A percentile compares a stretch with the other conserved stretches of the same genome.
These are phyloP conservation scores for Metarhizium sp. DNA, from an alignment of 2,329 filamentous ascomycete species.

Conservation along the genomic window DNA sequence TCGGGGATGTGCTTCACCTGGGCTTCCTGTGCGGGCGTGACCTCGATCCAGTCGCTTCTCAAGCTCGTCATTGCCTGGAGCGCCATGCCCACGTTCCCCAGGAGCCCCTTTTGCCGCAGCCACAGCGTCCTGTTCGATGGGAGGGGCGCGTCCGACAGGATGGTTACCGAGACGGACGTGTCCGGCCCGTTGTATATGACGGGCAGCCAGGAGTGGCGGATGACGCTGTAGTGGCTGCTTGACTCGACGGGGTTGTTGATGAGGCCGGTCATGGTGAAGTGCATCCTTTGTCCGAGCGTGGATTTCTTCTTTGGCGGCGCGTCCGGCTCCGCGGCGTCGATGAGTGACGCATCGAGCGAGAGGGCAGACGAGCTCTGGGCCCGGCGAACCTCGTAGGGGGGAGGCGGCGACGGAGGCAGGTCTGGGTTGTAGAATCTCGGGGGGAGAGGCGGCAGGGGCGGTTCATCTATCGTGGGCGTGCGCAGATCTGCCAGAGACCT, in stretches of 20 bases:
- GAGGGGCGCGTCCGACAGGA: conserved; percentile 50
- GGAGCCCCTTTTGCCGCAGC: conserved; percentile 60
- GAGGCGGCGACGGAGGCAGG: background rate
- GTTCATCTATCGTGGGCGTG: background rate
- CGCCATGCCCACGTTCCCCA: conserved; percentile 59
- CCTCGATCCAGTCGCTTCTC: conserved; percentile 54
- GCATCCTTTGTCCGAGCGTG: conserved; percentile 43
- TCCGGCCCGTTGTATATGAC: conserved; percentile 57
- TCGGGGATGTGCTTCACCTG: conserved; percentile 38
- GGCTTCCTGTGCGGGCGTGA: conserved; percentile 48
- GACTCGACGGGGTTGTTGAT: conserved; percentile 55
- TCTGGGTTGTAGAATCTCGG: background rate
- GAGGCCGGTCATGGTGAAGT: conserved; percentile 57
- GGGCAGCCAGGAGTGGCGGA: conserved; percentile 55
- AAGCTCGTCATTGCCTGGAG: conserved; percentile 53
- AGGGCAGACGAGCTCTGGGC: conserved; percentile 24
- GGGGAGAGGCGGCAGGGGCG: background rate
- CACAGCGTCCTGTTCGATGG: conserved; percentile 51
- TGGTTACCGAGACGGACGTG: conserved; percentile 54
- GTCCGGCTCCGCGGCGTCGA: background rate
- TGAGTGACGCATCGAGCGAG: conserved; percentile 13
- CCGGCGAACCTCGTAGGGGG: conserved; percentile 12
- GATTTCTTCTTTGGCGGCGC: conserved; percentile 31
- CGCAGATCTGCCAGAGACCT: background rate
- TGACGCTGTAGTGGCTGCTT: conserved; percentile 55